Evolutionary conservation across 2,329 filamentous ascomycete species (phyloP).

Genomic region (Sporothrix humicola): DNA sequence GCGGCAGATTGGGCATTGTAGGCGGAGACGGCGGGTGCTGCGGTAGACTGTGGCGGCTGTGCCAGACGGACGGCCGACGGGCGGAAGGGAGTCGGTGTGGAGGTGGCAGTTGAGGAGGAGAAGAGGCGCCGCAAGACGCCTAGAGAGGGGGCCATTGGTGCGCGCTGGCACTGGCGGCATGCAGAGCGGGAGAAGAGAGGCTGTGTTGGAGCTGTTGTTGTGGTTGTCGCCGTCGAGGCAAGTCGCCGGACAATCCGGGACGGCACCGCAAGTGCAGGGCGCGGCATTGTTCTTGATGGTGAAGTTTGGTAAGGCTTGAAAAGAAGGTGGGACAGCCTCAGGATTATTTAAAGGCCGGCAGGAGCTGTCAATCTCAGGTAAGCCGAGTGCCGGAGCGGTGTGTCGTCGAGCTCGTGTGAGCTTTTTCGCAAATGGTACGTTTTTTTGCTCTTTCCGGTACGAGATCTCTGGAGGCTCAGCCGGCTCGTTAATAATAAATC

Average conservation of each 20-base stretch:
- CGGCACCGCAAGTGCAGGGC: conserved; percentile 3
- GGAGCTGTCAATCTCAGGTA: no score
- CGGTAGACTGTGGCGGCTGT: neutral
- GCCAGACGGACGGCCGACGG: neutral
- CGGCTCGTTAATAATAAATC: no score
- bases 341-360: neutral
- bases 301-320: neutral
- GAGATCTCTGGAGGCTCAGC: neutral
- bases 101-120: neutral
- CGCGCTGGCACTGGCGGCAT: neutral
- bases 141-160: neutral
- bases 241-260: conserved; percentile 26
- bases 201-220: neutral
- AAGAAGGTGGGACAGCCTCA: no score
- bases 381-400: neutral
- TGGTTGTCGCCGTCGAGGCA: neutral
- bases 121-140: neutral
- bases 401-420: conserved; percentile 21
- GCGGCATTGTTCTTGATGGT: conserved; percentile 14
- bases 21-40: conserved; percentile 43
- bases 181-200: conserved; percentile 6
- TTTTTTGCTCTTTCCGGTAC: neutral
- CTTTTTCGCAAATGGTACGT: conserved; percentile 16
- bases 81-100: neutral
- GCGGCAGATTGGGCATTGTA: conserved; percentile 39